These are phyloP conservation scores for Cenchrus fungigraminus DNA, from an alignment of 176 grass and related monocot genomes.

Conservation along the genomic window DNA sequence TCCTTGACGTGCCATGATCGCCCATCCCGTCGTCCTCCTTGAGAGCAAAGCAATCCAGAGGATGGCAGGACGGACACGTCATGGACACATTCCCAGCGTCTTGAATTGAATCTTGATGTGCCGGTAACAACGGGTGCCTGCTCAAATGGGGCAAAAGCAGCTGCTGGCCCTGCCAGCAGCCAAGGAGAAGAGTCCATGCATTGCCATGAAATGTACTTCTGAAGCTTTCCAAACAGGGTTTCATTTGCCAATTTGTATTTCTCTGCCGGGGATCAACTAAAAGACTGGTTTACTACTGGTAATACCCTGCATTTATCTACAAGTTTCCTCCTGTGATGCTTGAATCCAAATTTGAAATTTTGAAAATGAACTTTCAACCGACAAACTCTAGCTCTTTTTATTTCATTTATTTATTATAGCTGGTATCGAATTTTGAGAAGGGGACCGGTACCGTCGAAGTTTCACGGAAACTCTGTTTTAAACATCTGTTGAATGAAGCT, in stretches of 20 bases:
- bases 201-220: neutral
- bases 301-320: neutral
- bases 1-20: conserved; percentile 19
- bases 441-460: neutral
- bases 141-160: neutral
- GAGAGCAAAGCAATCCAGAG: conserved; percentile 17
- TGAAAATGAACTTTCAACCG: neutral
- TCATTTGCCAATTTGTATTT: neutral
- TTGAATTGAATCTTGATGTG: too few relatives aligned
- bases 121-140: too few relatives aligned
- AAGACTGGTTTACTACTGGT: neutral
- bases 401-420: neutral
- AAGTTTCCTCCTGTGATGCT: neutral
- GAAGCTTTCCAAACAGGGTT: neutral
- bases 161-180: neutral
- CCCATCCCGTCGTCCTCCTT: neutral
- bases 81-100: conserved; percentile 13
- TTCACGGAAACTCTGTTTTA: neutral
- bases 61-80: conserved; percentile 12
- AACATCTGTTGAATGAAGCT: neutral
- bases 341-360: neutral
- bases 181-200: neutral
- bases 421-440: neutral
- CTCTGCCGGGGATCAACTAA: neutral
- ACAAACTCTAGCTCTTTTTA: neutral